phyloP scores from a whole-genome alignment of 805 yeast genomes.

The Ogataea nonfermentans region DNA sequence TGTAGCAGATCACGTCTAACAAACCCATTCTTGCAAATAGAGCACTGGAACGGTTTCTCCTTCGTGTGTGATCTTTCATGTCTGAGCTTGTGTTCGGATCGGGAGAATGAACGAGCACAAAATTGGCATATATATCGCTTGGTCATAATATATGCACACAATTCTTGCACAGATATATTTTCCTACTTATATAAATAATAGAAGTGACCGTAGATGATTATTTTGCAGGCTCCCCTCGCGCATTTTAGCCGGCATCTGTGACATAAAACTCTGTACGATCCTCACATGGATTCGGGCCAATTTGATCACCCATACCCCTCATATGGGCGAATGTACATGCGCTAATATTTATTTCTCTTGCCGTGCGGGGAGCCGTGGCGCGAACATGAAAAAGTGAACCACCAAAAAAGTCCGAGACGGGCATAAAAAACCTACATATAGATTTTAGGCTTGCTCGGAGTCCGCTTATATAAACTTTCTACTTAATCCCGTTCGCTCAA shows the following conservation, averaged over 20 bases:
- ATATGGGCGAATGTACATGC: slow-evolving; percentile 2
- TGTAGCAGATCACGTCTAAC: slow-evolving; percentile 76
- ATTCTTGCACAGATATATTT: slow-evolving; percentile 1
- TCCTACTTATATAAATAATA: slow-evolving; percentile 7
- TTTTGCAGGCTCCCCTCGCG: slow-evolving; percentile 10
- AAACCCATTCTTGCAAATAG: slow-evolving; percentile 66
- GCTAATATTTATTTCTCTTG: slow-evolving; percentile 2
- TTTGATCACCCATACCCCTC: slow-evolving; percentile 3
- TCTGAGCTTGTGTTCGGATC: slow-evolving; percentile 74
- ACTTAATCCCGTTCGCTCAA: slow-evolving; percentile 23
- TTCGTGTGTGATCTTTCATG: slow-evolving; percentile 81
- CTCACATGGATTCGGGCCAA: neutral
- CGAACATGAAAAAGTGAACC: neutral
- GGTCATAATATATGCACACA: slow-evolving; percentile 46
- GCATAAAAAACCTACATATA: neutral
- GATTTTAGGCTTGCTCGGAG: neutral
- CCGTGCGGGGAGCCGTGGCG: slow-evolving; percentile 5
- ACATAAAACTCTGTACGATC: neutral
- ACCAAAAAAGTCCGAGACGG: neutral
- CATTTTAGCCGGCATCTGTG: slow-evolving; percentile 9
- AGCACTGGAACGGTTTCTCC: slow-evolving; percentile 76
- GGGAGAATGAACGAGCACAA: slow-evolving; percentile 77
- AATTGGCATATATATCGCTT: slow-evolving; percentile 72
- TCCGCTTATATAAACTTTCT: neutral
- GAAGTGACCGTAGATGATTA: neutral